Evolutionary conservation across 192 early-diverging fungal genomes (phyloP), one percentile per base, ranked within the genome.

Genomic region (Backusella morwellensis): DNA sequence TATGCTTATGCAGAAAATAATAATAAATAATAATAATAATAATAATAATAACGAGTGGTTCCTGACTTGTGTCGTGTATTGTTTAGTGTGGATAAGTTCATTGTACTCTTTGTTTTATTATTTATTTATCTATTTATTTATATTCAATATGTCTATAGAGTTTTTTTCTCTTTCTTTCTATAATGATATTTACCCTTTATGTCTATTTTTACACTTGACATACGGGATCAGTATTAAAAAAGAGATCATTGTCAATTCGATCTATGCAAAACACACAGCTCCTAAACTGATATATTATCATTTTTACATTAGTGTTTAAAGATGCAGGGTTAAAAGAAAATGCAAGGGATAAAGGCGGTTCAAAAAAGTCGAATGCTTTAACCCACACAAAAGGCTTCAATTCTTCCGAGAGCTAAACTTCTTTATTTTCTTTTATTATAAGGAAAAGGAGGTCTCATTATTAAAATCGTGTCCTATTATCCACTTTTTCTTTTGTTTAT

Each of bases 241-340:
- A 67, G 14, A 69, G 36, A 68, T 2, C 66, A 36, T 36, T 35
- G 66, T 35, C 35, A 36, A 68, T 68, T 68, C 66, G 23, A 68
- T 68, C 35, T 35, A 68, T 68, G 66, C 35, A 68, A 68, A 34
- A 66, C 14, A 68, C 19, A 34, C 6, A 35, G 17, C 34, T 34
- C 66, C 66, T 68, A 36, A 32, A 32, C 3, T 36, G 36, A 69
- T 69, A 38, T 69, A 50, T 40, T 36, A 35, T 69, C 68, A 69
- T 38, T 69, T 69, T 38, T 69, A 69, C 68, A 38, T 69, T 69
- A 41, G 70, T 40, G 12, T 34, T 40, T 9, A 23, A 15, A 8
- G 38, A 71, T 71, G 70, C 70, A 71, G 70, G 70, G 41, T 69
- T 19, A 69, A 70, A 21, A 41, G 21, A 40, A 71, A 41, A 32